Percentiles rank a stretch among this genome's conserved stretches.
Conservation (phyloP, 23 red algal species). For the Gracilaria gracilis region DNA sequence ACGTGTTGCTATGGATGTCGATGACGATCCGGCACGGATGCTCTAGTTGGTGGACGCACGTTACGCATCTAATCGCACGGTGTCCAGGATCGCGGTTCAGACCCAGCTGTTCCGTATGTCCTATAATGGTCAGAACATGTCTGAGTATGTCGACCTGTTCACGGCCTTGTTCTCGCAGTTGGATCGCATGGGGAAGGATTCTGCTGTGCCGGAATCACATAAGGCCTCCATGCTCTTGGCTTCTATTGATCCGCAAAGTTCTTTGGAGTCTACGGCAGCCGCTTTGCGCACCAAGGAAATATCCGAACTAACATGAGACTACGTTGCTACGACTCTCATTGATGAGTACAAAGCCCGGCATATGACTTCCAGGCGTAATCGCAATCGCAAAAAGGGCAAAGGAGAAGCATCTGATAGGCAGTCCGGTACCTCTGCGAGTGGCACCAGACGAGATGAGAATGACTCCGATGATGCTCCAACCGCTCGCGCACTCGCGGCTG, state of each 20-base stretch:
- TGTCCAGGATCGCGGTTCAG: constrained; percentile 17
- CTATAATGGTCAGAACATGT: constrained; percentile 48
- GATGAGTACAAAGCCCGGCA: background rate
- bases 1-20: constrained; percentile 36
- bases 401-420: background rate
- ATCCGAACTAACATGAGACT: constrained; percentile 15
- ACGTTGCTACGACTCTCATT: constrained; percentile 28
- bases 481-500: too few relatives aligned
- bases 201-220: constrained; percentile 10
- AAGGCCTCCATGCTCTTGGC: constrained; percentile 30
- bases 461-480: too few relatives aligned
- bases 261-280: constrained; percentile 41
- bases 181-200: constrained; percentile 22
- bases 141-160: constrained; percentile 24
- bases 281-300: constrained; percentile 32
- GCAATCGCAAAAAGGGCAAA: background rate
- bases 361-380: too few relatives aligned
- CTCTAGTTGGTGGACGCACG: constrained; percentile 21
- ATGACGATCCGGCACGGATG: constrained; percentile 24
- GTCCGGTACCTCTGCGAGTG: background rate
- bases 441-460: background rate
- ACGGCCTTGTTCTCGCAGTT: constrained; percentile 22
- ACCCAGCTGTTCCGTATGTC: constrained; percentile 35
- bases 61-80: constrained; percentile 33
- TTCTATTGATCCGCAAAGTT: background rate